Evolutionary conservation across 257 asterid genomes (phyloP), one percentile per base, ranked within the genome.

Genomic region (Oldenlandia corymbosa): DNA sequence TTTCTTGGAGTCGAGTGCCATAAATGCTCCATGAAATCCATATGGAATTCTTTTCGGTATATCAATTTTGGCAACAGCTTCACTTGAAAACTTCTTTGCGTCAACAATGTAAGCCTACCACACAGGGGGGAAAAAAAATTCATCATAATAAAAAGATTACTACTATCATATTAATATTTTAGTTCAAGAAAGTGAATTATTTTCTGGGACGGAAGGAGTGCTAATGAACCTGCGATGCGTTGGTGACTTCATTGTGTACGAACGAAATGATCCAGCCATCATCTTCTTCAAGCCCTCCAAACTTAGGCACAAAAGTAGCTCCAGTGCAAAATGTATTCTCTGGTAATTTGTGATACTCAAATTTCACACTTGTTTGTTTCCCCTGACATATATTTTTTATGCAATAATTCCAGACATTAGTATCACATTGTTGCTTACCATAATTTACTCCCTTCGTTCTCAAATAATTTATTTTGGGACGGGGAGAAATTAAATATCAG

Each of bases 251-350:
- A 30, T 80, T 66, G 58, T 84, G 88, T n/a, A 80, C 63, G 48
- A 68, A 76, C 34, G 88, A 52, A 54, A 72, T 55, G 11, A 84
- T 71, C 91, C 91, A 84, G 55, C 84, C 86, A 59, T 78, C 86
- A 42, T 82, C 92, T 74, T 85, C 88, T 45, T 78, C 81, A 5
- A 2, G 57, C 8, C 72, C 78, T 13, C 73, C 78, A 0, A 24
- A 1, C 55, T 78, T 80, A 1, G 82, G 64, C 14, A 76, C 83
- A 55, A 80, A 80, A 2, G 78, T 52, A 37, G 86, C 76, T 36
- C 88, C 92, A 0, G 85, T 58, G 73, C 92, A 78, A 73, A 72
- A 85, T n/a, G 83, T 76, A 36, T 73, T 76, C 27, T 60, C 67
- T 10, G 84, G 83, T 24, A 82, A 69, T 56, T 7, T 58, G n/a